Conservation (phyloP, 805 yeast species). For the Saccharomyces eubayanus region DNA sequence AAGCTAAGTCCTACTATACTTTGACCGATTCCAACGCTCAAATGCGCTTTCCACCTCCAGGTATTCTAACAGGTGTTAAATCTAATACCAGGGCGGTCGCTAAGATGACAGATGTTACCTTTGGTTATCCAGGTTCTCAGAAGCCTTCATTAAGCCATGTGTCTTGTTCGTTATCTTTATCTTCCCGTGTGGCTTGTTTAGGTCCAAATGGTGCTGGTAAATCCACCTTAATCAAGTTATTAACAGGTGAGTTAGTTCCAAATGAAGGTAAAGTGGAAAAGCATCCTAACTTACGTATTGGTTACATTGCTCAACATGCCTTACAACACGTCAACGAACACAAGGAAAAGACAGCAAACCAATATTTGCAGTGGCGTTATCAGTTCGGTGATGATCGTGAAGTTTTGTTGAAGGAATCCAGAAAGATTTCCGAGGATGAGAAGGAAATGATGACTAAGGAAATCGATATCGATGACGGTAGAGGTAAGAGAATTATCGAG, state of each 20-base stretch:
- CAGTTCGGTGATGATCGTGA: conserved; percentile 97
- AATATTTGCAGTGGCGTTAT: conserved; percentile 97
- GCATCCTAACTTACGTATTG: conserved; percentile 96
- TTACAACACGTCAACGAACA: conserved; percentile 95
- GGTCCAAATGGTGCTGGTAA: conserved; percentile 99
- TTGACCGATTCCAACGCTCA: conserved; percentile 86
- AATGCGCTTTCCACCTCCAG: conserved; percentile 98
- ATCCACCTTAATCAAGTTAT: conserved; percentile 84
- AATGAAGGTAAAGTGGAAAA: conserved; percentile 86
- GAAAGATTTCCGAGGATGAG: conserved; percentile 71
- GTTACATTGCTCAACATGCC: conserved; percentile 98
- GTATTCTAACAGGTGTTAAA: conserved; percentile 93
- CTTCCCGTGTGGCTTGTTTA: conserved; percentile 93
- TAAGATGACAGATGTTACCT: conserved; percentile 75
- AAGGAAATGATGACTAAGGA: conserved; percentile 67
- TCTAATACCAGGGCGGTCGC: conserved; percentile 92
- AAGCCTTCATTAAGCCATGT: conserved; percentile 75
- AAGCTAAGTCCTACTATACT: conserved; percentile 92
- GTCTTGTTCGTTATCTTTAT: conserved; percentile 82
- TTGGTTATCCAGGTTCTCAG: conserved; percentile 80
- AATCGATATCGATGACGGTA: conserved; percentile 76
- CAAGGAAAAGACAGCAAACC: conserved; percentile 95
- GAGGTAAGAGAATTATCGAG: conserved; percentile 82
- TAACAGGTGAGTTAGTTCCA: conserved; percentile 89
- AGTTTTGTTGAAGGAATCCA: conserved; percentile 84